Evolutionary conservation across 164 flowering plant species (phyloP).

Genomic region (Annona cherimola): DNA sequence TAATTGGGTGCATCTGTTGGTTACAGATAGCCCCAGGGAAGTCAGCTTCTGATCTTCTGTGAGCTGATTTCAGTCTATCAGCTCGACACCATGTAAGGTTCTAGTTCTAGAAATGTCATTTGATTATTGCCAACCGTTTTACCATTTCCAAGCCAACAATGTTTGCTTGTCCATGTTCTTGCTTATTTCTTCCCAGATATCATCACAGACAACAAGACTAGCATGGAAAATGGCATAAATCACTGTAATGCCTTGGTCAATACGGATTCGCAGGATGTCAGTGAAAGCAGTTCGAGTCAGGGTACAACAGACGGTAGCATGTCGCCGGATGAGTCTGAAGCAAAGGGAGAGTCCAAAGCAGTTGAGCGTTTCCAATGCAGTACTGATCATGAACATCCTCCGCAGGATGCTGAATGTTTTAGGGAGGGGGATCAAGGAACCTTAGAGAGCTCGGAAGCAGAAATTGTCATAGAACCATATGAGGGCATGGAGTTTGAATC

Average conservation of each 20-base stretch:
- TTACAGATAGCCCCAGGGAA: not conserved
- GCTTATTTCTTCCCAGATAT: not conserved
- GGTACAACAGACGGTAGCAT: constrained; percentile 1
- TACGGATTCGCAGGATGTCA: constrained; percentile 3
- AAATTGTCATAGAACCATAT: constrained; percentile 12
- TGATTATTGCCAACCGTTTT: not conserved
- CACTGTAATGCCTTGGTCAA: not conserved
- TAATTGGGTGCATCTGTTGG: not conserved
- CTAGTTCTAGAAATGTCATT: not conserved
- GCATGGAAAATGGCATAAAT: constrained; percentile 2
- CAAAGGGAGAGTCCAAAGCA: not conserved
- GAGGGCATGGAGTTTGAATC: constrained; percentile 22
- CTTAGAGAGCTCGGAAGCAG: not conserved
- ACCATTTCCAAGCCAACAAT: not conserved
- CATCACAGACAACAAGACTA: not conserved
- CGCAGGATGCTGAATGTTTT: not conserved
- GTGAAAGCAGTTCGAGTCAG: constrained; percentile 7
- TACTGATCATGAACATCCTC: not conserved
- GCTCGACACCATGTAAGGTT: not conserved
- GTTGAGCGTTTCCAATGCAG: not conserved
- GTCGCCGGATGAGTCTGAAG: not conserved
- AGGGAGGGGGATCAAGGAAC: not conserved
- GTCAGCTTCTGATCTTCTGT: not conserved
- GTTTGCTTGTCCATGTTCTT: not conserved
- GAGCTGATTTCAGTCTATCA: not conserved